These are phyloP conservation scores for Aspergillus fumigatus DNA, from an alignment of 2,329 filamentous ascomycete genomes.

Conservation along the genomic window DNA sequence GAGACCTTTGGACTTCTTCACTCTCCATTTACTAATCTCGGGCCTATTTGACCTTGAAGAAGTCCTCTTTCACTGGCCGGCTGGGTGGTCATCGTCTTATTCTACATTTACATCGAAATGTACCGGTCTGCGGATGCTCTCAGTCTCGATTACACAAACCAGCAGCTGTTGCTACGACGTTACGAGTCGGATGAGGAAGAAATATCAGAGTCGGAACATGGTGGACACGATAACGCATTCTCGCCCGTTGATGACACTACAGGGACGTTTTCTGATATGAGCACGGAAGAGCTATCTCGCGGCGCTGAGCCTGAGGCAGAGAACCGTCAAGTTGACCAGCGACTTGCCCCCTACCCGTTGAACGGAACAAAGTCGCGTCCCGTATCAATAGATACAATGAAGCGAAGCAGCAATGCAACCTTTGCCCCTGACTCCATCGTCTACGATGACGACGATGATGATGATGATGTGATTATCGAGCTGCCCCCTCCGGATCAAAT, in stretches of 20 bases:
- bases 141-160: slow-evolving; percentile 28
- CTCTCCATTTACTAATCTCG: background rate
- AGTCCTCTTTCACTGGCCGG: background rate
- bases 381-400: slow-evolving; percentile 33
- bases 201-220: slow-evolving; percentile 33
- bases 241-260: slow-evolving; percentile 25
- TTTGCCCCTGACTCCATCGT: slow-evolving; percentile 29
- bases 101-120: slow-evolving; percentile 17
- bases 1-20: background rate
- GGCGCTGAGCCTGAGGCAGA: slow-evolving; percentile 22
- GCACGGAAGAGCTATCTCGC: slow-evolving; percentile 25
- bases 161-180: slow-evolving; percentile 26
- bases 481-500: slow-evolving; percentile 27
- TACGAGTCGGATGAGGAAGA: slow-evolving; percentile 40
- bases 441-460: slow-evolving; percentile 26
- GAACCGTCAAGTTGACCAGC: slow-evolving; percentile 10
- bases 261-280: slow-evolving; percentile 25
- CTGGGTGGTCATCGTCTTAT: slow-evolving; percentile 1
- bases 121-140: slow-evolving; percentile 23
- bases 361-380: slow-evolving; percentile 24
- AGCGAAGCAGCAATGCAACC: slow-evolving; percentile 28
- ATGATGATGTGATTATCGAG: slow-evolving; percentile 31
- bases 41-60: background rate
- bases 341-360: slow-evolving; percentile 18
- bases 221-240: slow-evolving; percentile 28